These are phyloP conservation scores for Echeveria elegans DNA, from an alignment of 164 flowering plant species.

Conservation along the genomic window DNA sequence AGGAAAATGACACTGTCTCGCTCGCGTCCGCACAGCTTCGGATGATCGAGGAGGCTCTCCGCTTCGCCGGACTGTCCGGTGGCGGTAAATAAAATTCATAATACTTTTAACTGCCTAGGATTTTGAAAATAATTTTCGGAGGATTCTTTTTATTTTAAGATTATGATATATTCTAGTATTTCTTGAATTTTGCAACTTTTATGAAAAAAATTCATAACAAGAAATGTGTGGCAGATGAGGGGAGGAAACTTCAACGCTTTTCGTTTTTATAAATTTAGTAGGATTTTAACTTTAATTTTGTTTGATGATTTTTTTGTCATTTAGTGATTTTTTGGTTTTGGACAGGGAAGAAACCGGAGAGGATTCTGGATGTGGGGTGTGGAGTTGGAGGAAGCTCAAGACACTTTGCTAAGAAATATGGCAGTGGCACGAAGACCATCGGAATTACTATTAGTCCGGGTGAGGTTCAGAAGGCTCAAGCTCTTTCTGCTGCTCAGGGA, in stretches of 20 bases:
- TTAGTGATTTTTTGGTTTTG: slow-evolving; percentile 1
- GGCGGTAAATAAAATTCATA: no score
- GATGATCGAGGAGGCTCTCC: slow-evolving; percentile 77
- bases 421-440: slow-evolving; percentile 44
- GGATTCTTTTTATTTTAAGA: no score
- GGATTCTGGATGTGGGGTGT: slow-evolving; percentile 88
- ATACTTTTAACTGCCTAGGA: no score
- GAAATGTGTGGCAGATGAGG: no score
- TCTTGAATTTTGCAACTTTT: no score
- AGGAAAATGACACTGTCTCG: slow-evolving; percentile 19
- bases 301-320: slow-evolving; percentile 8
- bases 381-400: slow-evolving; percentile 96
- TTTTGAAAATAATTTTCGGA: no score
- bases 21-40: slow-evolving; percentile 74
- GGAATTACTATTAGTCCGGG: slow-evolving; percentile 91
- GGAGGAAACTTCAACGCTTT: not conserved
- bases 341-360: slow-evolving; percentile 30
- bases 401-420: slow-evolving; percentile 68
- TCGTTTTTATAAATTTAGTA: no score
- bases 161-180: no score
- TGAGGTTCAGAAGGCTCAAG: slow-evolving; percentile 73
- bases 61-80: slow-evolving; percentile 63
- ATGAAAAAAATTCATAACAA: no score
- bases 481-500: slow-evolving; percentile 61
- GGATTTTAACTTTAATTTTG: not conserved